These are phyloP conservation scores for Graphilbum fragrans DNA, from an alignment of 2,329 filamentous ascomycete genomes.

Conservation along the genomic window DNA sequence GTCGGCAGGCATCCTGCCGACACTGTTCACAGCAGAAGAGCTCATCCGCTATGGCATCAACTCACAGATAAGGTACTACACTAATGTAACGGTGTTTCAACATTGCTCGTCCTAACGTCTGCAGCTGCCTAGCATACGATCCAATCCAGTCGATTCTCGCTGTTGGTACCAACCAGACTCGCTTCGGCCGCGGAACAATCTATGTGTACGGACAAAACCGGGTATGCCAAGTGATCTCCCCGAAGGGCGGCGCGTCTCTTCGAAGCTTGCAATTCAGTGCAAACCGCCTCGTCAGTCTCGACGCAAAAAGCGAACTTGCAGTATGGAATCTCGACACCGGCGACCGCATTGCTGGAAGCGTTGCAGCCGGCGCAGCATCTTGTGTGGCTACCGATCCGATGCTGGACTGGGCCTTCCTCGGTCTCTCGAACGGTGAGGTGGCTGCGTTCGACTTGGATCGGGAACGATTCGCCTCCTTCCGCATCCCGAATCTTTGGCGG, in stretches of 20 bases:
- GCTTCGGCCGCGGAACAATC: constrained; percentile 76
- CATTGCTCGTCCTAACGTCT: no score
- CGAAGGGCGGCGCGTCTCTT: constrained; percentile 62
- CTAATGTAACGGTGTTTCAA: no score
- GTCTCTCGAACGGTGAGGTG: constrained; percentile 70
- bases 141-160: constrained; percentile 88
- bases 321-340: constrained; percentile 71
- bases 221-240: constrained; percentile 62
- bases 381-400: constrained; percentile 73
- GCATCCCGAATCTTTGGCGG: constrained; percentile 78
- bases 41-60: constrained; percentile 74
- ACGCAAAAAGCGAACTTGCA: constrained; percentile 73
- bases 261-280: constrained; percentile 72
- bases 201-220: constrained; percentile 78
- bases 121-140: constrained; percentile 75
- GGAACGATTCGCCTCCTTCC: constrained; percentile 60
- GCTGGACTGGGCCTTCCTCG: constrained; percentile 86
- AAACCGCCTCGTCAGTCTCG: constrained; percentile 74
- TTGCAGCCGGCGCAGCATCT: constrained; percentile 65
- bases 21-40: constrained; percentile 74
- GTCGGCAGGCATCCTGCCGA: constrained; percentile 65
- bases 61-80: constrained; percentile 57
- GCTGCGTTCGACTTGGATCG: constrained; percentile 90
- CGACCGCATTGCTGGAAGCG: constrained; percentile 53
- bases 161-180: constrained; percentile 77